Evolutionary conservation across 2,329 filamentous ascomycete genomes (phyloP).

Genomic region (Phialophora macrospora): DNA sequence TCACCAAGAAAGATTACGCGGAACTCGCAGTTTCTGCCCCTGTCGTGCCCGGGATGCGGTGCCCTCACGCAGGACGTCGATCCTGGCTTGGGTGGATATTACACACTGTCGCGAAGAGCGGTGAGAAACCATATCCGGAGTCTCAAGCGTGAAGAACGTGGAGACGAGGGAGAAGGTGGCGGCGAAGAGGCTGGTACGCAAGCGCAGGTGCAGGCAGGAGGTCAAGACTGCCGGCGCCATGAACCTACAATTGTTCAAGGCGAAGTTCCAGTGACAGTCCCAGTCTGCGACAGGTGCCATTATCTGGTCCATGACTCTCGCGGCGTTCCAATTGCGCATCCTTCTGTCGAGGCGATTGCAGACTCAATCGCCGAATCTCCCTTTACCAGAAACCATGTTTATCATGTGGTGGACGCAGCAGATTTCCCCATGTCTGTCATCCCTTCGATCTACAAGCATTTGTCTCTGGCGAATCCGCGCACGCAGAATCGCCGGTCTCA

Average conservation of each 20-base stretch:
- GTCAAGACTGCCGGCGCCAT: constrained; percentile 10
- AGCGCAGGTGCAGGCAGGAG: not conserved
- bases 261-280: constrained; percentile 42
- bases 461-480: constrained; percentile 74
- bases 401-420: constrained; percentile 91
- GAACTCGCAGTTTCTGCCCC: constrained; percentile 47
- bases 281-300: constrained; percentile 87
- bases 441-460: constrained; percentile 71
- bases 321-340: constrained; percentile 75
- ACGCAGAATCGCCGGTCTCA: constrained; percentile 76
- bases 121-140: constrained; percentile 46
- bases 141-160: constrained; percentile 14
- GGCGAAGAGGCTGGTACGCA: constrained; percentile 3
- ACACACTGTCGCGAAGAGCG: constrained; percentile 55
- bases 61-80: constrained; percentile 63
- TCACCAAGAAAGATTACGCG: not conserved
- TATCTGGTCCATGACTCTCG: constrained; percentile 75
- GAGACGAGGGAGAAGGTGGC: constrained; percentile 14
- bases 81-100: constrained; percentile 62
- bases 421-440: constrained; percentile 96
- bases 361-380: constrained; percentile 88
- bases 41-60: constrained; percentile 67
- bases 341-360: constrained; percentile 77
- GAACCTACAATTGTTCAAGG: constrained; percentile 16
- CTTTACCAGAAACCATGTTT: constrained; percentile 89